phyloP scores from a whole-genome alignment of 306 rosid species.

The Canavalia gladiata region DNA sequence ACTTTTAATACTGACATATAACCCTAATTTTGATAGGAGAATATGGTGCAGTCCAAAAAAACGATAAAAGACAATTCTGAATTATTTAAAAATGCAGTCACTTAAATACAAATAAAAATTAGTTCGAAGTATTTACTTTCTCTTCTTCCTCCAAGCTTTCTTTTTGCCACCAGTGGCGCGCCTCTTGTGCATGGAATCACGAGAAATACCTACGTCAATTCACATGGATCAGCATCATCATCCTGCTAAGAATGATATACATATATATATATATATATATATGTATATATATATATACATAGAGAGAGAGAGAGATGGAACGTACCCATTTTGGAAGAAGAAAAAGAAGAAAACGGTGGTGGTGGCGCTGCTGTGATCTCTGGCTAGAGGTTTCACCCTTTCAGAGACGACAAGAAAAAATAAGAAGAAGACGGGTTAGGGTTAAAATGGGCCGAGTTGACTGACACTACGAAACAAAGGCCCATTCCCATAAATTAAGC shows the following conservation, averaged over 20 bases:
- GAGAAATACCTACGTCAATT: slow-evolving; percentile 60
- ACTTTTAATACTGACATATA: neutral
- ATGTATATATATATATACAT: neutral
- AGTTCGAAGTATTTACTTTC: slow-evolving; percentile 52
- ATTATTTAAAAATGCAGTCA: neutral
- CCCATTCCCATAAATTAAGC: neutral
- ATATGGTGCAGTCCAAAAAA: too few relatives aligned
- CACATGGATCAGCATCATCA: neutral
- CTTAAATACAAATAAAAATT: neutral
- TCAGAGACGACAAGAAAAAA: neutral
- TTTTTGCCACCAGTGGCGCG: slow-evolving; percentile 80
- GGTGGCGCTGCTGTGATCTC: slow-evolving; percentile 28
- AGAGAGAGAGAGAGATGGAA: neutral
- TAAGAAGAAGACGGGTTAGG: slow-evolving; percentile 3
- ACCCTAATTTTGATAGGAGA: neutral
- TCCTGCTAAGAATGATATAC: neutral
- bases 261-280: neutral
- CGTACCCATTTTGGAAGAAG: slow-evolving; percentile 41
- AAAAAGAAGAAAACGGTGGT: neutral
- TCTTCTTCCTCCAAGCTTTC: slow-evolving; percentile 80
- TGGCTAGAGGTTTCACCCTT: neutral
- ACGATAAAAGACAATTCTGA: neutral
- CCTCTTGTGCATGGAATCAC: slow-evolving; percentile 81
- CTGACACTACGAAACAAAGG: neutral
- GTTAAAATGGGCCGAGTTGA: slow-evolving; percentile 30